Evolutionary conservation across 2,329 filamentous ascomycete genomes (phyloP).

Genomic region (Cercospora nicotianae): DNA sequence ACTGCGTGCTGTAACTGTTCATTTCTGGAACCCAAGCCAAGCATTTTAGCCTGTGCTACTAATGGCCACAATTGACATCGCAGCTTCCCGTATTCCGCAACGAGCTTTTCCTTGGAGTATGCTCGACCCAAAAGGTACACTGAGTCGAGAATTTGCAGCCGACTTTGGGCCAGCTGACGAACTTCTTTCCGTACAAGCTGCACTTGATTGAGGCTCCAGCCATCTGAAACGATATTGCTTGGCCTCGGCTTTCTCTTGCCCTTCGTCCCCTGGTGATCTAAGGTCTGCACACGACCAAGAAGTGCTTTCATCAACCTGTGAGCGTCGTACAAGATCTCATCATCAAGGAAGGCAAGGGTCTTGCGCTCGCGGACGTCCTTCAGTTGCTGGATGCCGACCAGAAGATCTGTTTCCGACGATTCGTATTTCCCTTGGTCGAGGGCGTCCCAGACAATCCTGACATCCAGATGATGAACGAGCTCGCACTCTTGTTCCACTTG

Average conservation of each 20-base stretch:
- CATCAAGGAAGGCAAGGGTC: neutral
- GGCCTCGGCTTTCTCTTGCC: neutral
- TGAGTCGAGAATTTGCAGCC: neutral
- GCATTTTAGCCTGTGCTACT: neutral
- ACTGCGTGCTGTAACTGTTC: neutral
- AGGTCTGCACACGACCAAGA: neutral
- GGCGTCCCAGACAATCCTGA: neutral
- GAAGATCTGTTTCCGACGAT: neutral
- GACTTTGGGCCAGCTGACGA: neutral
- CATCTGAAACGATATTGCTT: neutral
- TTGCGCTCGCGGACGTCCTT: neutral
- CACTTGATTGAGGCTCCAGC: slow-evolving; percentile 1
- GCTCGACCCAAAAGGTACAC: neutral
- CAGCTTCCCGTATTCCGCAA: neutral
- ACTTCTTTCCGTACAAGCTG: neutral
- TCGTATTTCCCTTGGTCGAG: neutral
- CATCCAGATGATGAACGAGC: neutral
- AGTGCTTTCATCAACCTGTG: neutral
- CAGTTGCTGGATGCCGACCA: neutral
- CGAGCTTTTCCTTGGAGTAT: slow-evolving; percentile 1
- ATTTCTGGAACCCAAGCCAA: neutral
- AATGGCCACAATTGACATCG: neutral
- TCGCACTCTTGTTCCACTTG: neutral
- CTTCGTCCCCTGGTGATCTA: neutral
- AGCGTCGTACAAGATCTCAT: neutral